Evolutionary conservation across 2,329 filamentous ascomycete genomes (phyloP).

Genomic region (Diaporthe batatas): DNA sequence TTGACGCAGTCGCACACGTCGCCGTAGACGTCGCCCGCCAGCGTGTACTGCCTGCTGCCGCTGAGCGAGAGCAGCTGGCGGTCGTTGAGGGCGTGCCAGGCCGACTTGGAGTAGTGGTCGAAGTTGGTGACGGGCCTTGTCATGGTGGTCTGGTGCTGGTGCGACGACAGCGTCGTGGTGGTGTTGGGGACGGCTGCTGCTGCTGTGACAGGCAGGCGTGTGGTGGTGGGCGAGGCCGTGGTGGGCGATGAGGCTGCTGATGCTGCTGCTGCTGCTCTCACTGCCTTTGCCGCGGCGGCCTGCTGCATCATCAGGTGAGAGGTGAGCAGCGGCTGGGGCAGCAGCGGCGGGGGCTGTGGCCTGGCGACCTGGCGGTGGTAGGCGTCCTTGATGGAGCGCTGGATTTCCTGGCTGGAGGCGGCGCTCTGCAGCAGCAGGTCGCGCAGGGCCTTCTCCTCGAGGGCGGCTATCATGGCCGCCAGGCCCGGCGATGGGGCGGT

Average conservation of each 20-base stretch:
- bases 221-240: neutral
- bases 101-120: conserved; percentile 36
- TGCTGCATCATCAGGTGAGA: neutral
- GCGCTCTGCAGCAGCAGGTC: conserved; percentile 30
- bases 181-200: neutral
- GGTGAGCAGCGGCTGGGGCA: conserved; percentile 8
- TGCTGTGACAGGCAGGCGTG: too few species aligned
- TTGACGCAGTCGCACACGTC: conserved; percentile 26
- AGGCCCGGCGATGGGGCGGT: neutral
- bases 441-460: conserved; percentile 27
- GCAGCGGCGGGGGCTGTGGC: conserved; percentile 16
- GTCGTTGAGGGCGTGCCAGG: conserved; percentile 36
- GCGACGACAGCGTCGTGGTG: neutral
- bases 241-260: too few species aligned
- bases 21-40: conserved; percentile 24
- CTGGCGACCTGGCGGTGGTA: conserved; percentile 9
- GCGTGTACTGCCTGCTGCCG: conserved; percentile 32
- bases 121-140: conserved; percentile 35
- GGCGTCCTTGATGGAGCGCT: conserved; percentile 13
- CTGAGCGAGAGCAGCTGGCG: conserved; percentile 13
- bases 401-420: conserved; percentile 19
- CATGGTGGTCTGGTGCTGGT: too few species aligned
- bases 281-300: too few species aligned
- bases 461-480: conserved; percentile 30
- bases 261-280: too few species aligned